Conservation (phyloP, 192 early-diverging fungal species). For the Entomortierella lignicola region DNA sequence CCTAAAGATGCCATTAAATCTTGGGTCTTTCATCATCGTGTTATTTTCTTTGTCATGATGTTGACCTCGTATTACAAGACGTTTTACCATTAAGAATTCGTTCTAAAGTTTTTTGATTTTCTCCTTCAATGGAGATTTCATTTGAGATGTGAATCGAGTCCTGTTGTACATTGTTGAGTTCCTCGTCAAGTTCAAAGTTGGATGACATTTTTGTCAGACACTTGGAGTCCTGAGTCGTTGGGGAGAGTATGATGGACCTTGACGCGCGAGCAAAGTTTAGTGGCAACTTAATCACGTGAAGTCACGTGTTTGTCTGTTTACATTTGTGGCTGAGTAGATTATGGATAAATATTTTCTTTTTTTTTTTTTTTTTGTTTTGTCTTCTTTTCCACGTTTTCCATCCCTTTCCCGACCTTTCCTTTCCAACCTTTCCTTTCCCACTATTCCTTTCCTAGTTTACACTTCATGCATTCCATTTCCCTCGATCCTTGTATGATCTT, state of each 20-base stretch:
- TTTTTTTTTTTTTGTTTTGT: slow-evolving; percentile 5
- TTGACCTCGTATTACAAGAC: neutral
- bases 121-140: slow-evolving; percentile 57
- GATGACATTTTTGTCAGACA: slow-evolving; percentile 19
- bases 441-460: neutral
- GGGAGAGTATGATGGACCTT: neutral
- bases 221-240: too few species aligned
- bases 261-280: too few species aligned
- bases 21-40: too few species aligned
- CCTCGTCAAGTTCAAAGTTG: slow-evolving; percentile 46
- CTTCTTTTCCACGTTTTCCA: neutral
- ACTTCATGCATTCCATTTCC: neutral
- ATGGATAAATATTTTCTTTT: slow-evolving; percentile 1
- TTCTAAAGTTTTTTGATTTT: slow-evolving; percentile 57
- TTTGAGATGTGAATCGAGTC: slow-evolving; percentile 53
- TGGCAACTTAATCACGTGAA: too few species aligned
- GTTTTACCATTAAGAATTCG: slow-evolving; percentile 60
- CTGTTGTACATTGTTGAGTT: slow-evolving; percentile 47
- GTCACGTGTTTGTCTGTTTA: slow-evolving; percentile 15
- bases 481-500: neutral
- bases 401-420: neutral
- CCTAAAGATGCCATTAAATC: neutral
- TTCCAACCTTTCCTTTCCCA: neutral
- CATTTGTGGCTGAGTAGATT: slow-evolving; percentile 8
- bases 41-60: neutral